Percentiles rank a stretch among this genome's conserved stretches.
Conservation (phyloP, 176 grass and related monocot species). For the Zoysia pacifica region DNA sequence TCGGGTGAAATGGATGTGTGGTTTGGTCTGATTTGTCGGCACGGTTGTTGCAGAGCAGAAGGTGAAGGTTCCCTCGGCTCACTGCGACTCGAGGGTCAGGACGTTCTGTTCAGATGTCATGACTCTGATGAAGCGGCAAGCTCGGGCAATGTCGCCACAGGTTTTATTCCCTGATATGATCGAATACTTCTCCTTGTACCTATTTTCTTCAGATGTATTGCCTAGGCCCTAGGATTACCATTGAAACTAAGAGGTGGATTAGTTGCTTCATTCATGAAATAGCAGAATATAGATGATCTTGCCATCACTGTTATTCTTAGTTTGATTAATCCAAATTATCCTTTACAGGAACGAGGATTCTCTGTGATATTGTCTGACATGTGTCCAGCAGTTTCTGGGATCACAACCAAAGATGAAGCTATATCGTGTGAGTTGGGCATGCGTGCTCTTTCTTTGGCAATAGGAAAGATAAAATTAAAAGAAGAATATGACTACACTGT, state of each 20-base stretch:
- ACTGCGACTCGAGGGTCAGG: slow-evolving; percentile 75
- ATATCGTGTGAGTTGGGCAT: slow-evolving; percentile 75
- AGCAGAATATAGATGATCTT: background rate
- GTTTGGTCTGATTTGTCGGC: slow-evolving; percentile 29
- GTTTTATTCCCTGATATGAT: slow-evolving; percentile 32
- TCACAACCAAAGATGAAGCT: slow-evolving; percentile 83
- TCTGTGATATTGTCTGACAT: slow-evolving; percentile 91
- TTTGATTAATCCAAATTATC: background rate
- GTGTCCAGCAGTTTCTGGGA: slow-evolving; percentile 87
- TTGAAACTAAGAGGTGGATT: background rate
- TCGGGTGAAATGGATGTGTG: background rate
- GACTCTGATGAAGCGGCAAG: slow-evolving; percentile 68
- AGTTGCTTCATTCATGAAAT: background rate
- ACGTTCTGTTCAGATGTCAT: slow-evolving; percentile 70
- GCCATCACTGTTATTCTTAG: background rate
- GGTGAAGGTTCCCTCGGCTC: slow-evolving; percentile 78
- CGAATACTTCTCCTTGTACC: background rate
- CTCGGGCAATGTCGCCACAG: slow-evolving; percentile 64
- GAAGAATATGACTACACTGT: slow-evolving; percentile 35
- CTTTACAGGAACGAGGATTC: slow-evolving; percentile 66
- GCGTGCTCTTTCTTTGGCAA: slow-evolving; percentile 69
- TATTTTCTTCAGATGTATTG: background rate
- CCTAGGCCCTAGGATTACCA: background rate
- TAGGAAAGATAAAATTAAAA: slow-evolving; percentile 61
- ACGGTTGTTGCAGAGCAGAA: slow-evolving; percentile 70